Percentiles rank a stretch among this genome's conserved stretches.
phyloP scores from a whole-genome alignment of 2,329 filamentous ascomycete species.

The Alternaria brassicicola region DNA sequence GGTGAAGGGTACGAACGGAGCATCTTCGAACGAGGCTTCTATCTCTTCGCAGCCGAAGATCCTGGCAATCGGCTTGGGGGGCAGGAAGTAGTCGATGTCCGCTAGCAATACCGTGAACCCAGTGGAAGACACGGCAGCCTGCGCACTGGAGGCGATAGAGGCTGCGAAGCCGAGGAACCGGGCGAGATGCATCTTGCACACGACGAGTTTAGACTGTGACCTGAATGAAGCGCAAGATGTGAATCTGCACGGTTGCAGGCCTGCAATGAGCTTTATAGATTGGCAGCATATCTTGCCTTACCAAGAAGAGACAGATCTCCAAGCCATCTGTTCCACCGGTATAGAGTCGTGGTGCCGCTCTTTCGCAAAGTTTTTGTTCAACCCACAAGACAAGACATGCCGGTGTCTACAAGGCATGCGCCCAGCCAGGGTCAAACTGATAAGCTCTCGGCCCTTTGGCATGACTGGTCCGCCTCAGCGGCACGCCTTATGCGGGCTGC shows the following conservation, averaged over 20 bases:
- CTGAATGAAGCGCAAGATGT: background rate
- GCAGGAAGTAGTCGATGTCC: constrained; percentile 51
- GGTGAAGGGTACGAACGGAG: constrained; percentile 48
- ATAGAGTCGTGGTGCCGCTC: constrained; percentile 1
- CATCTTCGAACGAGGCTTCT: constrained; percentile 24
- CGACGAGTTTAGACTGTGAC: background rate
- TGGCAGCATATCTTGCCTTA: background rate
- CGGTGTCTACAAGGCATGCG: background rate
- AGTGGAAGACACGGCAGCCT: constrained; percentile 40
- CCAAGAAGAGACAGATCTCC: background rate
- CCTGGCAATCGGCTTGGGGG: constrained; percentile 44
- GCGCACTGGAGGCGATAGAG: constrained; percentile 10
- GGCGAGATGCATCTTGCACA: constrained; percentile 18
- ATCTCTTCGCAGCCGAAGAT: constrained; percentile 34
- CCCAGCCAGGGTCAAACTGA: background rate
- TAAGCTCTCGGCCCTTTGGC: background rate
- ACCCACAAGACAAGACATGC: background rate
- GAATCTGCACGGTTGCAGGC: background rate
- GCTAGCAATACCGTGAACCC: constrained; percentile 51
- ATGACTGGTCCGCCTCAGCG: background rate
- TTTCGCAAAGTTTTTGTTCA: background rate
- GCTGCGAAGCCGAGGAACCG: constrained; percentile 8
- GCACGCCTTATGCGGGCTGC: background rate
- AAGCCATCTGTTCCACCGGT: background rate
- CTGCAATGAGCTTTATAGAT: background rate